phyloP scores from a whole-genome alignment of 345 rosid genomes.

The sweet orange (Citrus sinensis) region DNA sequence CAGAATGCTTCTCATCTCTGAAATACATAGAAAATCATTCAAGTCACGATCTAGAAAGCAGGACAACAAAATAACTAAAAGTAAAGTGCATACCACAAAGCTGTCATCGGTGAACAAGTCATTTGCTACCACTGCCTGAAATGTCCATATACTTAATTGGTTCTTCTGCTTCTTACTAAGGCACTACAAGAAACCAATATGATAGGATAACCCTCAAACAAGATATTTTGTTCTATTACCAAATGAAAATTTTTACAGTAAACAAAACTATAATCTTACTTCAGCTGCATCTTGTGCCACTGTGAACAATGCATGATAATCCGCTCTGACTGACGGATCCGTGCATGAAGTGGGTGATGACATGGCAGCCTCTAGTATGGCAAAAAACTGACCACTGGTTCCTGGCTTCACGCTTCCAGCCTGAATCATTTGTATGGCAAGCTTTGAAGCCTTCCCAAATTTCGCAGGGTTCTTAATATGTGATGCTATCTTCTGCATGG shows the following conservation, averaged over 20 bases:
- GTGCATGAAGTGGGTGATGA: conserved; percentile 62
- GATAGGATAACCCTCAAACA: conserved; percentile 20
- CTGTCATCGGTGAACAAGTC: conserved; percentile 95
- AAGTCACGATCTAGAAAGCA: neutral
- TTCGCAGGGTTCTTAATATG: conserved; percentile 77
- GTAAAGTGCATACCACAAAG: conserved; percentile 66
- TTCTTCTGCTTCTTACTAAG: conserved; percentile 70
- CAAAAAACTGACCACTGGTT: conserved; percentile 65
- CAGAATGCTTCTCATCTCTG: neutral
- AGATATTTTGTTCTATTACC: neutral
- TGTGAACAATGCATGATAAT: conserved; percentile 76
- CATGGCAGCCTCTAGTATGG: conserved; percentile 88
- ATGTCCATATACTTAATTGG: conserved; percentile 62
- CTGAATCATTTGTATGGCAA: conserved; percentile 78
- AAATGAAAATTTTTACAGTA: neutral
- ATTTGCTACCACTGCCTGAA: conserved; percentile 80
- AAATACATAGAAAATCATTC: conserved; percentile 1
- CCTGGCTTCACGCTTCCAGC: conserved; percentile 90
- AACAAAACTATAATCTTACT: conserved; percentile 33
- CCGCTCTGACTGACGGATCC: conserved; percentile 66
- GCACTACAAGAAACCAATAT: conserved; percentile 42
- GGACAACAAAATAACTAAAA: neutral
- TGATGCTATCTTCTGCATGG: conserved; percentile 89
- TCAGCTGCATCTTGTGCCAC: conserved; percentile 80
- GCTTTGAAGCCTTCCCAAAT: conserved; percentile 89